Conservation (phyloP, 176 grass and related monocot species). For the Oryza meyeriana region DNA sequence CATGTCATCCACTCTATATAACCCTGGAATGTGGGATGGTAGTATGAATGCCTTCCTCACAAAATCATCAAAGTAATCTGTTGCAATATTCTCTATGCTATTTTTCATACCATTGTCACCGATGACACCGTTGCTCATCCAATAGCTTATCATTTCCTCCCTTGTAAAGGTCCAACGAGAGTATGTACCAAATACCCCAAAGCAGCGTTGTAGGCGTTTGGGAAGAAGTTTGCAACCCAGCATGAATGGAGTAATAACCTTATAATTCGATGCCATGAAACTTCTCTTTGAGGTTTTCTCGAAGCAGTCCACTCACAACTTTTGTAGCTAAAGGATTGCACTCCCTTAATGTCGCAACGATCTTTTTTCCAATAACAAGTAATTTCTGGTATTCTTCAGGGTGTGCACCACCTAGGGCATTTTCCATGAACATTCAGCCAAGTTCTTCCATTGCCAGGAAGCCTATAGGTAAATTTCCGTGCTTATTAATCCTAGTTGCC, state of each 20-base stretch:
- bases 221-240: background rate
- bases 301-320: background rate
- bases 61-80: background rate
- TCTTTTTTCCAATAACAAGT: slow-evolving; percentile 5
- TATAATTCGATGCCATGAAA: background rate
- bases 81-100: background rate
- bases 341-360: background rate
- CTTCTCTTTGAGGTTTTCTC: background rate
- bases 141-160: background rate
- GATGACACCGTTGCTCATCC: background rate
- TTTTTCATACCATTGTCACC: background rate
- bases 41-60: background rate
- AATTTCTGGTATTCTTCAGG: slow-evolving; percentile 1
- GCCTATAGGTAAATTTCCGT: background rate
- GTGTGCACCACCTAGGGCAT: background rate
- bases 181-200: background rate
- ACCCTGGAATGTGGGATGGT: background rate
- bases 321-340: background rate
- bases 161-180: background rate
- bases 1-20: background rate
- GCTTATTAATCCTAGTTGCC: background rate
- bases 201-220: background rate
- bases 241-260: background rate
- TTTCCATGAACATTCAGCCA: background rate
- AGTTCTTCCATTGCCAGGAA: background rate